Conservation (phyloP, 2,329 filamentous ascomycete species). For the Exutisphaerella laricina region DNA sequence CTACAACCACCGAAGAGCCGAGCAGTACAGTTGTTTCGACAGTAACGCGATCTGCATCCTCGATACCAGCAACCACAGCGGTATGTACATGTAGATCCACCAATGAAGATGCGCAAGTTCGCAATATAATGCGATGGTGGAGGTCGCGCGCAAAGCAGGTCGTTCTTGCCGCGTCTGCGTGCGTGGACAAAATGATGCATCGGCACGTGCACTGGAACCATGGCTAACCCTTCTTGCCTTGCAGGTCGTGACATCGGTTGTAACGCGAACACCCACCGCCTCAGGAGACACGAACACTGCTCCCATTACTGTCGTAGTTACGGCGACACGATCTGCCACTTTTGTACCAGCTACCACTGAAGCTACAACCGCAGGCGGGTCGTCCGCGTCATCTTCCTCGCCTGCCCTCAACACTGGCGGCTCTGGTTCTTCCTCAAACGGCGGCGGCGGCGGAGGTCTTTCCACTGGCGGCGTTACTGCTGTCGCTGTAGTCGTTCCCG, state of each 20-base stretch:
- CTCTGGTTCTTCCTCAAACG: neutral
- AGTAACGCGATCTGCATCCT: constrained; percentile 13
- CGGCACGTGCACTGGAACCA: too few relatives aligned
- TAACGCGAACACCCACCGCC: constrained; percentile 12
- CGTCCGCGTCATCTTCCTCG: constrained; percentile 10
- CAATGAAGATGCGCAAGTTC: too few relatives aligned
- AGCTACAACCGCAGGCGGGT: neutral
- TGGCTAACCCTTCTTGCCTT: too few relatives aligned
- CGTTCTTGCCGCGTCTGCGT: too few relatives aligned
- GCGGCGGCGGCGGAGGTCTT: constrained; percentile 43
- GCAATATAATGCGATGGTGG: too few relatives aligned
- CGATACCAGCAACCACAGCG: constrained; percentile 18
- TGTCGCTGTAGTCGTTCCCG: constrained; percentile 88
- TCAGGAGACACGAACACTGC: constrained; percentile 8
- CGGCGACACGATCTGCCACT: constrained; percentile 12
- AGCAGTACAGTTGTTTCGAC: constrained; percentile 9
- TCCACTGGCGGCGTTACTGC: constrained; percentile 68
- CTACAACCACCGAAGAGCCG: constrained; percentile 8
- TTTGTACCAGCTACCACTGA: constrained; percentile 10
- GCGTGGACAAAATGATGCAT: too few relatives aligned
- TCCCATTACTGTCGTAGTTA: constrained; percentile 15
- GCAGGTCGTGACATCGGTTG: constrained; percentile 18
- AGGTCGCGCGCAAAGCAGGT: too few relatives aligned
- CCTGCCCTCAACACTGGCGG: constrained; percentile 13
- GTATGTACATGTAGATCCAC: too few relatives aligned